Evolutionary conservation across 495 filamentous ascomycete genomes (phyloP), one percentile per base, ranked within the genome.

Genomic region (Niebla homalea): DNA sequence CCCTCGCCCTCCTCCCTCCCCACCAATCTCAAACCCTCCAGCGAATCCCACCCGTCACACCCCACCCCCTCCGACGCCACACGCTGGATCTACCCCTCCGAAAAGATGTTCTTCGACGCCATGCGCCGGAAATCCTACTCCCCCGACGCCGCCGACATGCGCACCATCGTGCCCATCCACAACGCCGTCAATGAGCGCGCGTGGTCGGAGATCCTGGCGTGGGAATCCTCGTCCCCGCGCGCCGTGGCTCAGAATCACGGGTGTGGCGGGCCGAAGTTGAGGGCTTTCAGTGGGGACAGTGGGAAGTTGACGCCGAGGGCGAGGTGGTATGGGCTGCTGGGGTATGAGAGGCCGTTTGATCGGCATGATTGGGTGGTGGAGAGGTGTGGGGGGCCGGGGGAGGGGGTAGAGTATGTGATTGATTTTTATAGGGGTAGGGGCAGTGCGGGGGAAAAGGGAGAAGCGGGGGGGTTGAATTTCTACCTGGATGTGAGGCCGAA

Each of bases 281-380:
- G 57, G 29, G 56, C 54, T 29, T 60, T 57, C 47, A 37, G 36
- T 3, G 54, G 59, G 36, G 55, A 55, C 36, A 55, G 54, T 19
- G 36, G 25, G 43, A 78, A 73, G 43, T 65, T 96, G 67, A 90
- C 83, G 25, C 92, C 90, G 16, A 80, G 80, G 53, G 92, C 92
- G 20, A 72, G 90, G 43, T 58, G 88, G 43, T 89, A 93, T 60
- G 84, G 78, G 7, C 66, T 85, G 46, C 66, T 95, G 52, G 92
- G 92, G 18, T 96, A 96, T 67, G 79, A 87, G 61, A 70, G 77
- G 35, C 92, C 92, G 38, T 98, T 98, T 63, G 92, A 98, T 68
- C 75, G 92, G 44, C 92, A 98, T 61, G 92, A 98, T 66, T 97
- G 92, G 92, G 83, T 94, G 15, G 82, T 98, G 10, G 89, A 97